A percentile compares a stretch with the other conserved stretches of the same genome.
phyloP scores from a whole-genome alignment of 1,139 yeast species.

The Geotrichum histeridarum region DNA sequence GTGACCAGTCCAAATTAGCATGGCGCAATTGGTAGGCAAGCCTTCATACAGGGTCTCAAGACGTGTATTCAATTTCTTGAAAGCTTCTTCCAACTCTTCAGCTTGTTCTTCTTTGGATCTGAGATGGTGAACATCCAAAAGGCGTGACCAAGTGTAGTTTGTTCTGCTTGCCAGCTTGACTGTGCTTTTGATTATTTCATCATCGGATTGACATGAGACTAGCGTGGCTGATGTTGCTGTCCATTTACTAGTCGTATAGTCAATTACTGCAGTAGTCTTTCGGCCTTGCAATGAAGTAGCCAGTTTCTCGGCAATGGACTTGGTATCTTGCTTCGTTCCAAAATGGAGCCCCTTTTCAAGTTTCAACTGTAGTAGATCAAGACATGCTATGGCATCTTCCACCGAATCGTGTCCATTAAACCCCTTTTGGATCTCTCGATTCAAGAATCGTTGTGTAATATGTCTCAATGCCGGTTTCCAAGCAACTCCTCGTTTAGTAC shows the following conservation, averaged over 20 bases:
- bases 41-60: conserved; percentile 47
- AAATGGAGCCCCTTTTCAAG: conserved; percentile 58
- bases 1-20: conserved; percentile 58
- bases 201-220: conserved; percentile 52
- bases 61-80: conserved; percentile 41
- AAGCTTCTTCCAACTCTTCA: conserved; percentile 29
- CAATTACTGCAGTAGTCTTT: conserved; percentile 36
- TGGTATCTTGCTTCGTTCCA: conserved; percentile 43
- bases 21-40: conserved; percentile 55
- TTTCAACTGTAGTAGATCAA: conserved; percentile 69
- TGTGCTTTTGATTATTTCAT: conserved; percentile 46
- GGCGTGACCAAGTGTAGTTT: conserved; percentile 50
- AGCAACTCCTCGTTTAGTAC: conserved; percentile 61
- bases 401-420: conserved; percentile 75
- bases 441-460: conserved; percentile 54
- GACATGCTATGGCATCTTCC: conserved; percentile 79
- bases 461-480: conserved; percentile 70
- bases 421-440: conserved; percentile 57
- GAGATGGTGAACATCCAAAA: conserved; percentile 54
- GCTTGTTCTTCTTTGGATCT: conserved; percentile 24
- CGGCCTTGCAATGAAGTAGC: conserved; percentile 14
- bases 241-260: conserved; percentile 37
- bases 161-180: conserved; percentile 33
- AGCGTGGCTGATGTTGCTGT: conserved; percentile 36
- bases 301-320: conserved; percentile 25